A percentile compares a stretch with the other conserved stretches of the same genome.
These are phyloP conservation scores for Kodamaea anthophila DNA, from an alignment of 1,139 yeast genomes.

Conservation along the genomic window DNA sequence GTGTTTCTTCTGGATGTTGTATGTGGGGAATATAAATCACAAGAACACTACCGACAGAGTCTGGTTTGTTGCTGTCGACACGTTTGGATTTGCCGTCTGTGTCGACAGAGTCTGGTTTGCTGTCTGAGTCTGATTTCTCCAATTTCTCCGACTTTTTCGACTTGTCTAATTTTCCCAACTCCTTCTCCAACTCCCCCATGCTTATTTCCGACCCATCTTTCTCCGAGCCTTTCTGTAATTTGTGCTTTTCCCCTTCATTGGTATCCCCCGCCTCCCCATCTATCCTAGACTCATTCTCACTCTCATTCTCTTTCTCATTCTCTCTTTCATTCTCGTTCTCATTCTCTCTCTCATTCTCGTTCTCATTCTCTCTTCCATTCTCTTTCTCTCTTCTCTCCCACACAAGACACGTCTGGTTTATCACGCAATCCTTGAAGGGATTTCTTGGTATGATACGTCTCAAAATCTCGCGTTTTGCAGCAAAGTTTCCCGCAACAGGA, in stretches of 20 bases:
- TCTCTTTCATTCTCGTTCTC: too few relatives aligned
- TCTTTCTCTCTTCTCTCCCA: slow-evolving; percentile 28
- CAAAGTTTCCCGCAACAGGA: slow-evolving; percentile 22
- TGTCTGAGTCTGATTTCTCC: too few relatives aligned
- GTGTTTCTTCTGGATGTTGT: slow-evolving; percentile 52
- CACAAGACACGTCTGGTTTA: slow-evolving; percentile 68
- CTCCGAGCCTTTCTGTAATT: too few relatives aligned
- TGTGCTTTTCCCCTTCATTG: not conserved
- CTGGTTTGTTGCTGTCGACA: slow-evolving; percentile 13
- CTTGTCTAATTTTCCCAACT: not conserved
- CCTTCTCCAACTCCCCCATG: not conserved
- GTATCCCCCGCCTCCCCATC: not conserved
- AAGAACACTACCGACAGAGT: slow-evolving; percentile 33
- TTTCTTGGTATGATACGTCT: slow-evolving; percentile 84
- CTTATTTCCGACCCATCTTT: too few relatives aligned
- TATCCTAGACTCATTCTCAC: too few relatives aligned
- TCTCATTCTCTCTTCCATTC: slow-evolving; percentile 31
- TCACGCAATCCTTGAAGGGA: slow-evolving; percentile 75
- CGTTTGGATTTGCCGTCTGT: too few relatives aligned
- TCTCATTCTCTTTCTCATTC: too few relatives aligned
- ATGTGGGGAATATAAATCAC: slow-evolving; percentile 78
- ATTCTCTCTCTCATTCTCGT: slow-evolving; percentile 10
- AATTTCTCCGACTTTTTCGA: too few relatives aligned
- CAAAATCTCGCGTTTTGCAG: slow-evolving; percentile 50
- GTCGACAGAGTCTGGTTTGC: slow-evolving; percentile 26